phyloP scores from a whole-genome alignment of 2,329 filamentous ascomycete species.

The Cytospora chrysosperma region DNA sequence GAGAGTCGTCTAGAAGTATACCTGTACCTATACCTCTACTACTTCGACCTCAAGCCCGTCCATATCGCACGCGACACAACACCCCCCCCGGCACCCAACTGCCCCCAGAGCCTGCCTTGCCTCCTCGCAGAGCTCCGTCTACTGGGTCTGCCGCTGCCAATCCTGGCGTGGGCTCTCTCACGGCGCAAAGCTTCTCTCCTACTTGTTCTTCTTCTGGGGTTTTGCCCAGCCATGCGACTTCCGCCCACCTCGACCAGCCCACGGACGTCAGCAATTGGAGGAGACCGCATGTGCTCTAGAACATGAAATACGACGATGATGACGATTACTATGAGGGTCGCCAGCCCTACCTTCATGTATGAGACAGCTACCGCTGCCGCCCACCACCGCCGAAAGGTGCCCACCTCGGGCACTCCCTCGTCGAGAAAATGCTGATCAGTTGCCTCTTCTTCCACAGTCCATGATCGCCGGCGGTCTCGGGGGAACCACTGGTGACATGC shows the following conservation, averaged over 20 bases:
- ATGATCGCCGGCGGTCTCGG: conserved; percentile 95
- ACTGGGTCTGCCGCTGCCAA: background rate
- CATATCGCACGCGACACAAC: conserved; percentile 17
- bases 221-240: conserved; percentile 15
- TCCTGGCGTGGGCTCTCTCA: background rate
- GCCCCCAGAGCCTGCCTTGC: conserved; percentile 3
- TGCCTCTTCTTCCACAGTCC: conserved; percentile 52
- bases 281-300: conserved; percentile 13
- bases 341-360: conserved; percentile 63
- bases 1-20: background rate
- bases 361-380: conserved; percentile 29
- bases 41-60: background rate
- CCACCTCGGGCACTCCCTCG: conserved; percentile 6
- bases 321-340: conserved; percentile 57
- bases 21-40: background rate
- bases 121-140: background rate
- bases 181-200: conserved; percentile 21
- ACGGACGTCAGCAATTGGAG: conserved; percentile 5
- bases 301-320: conserved; percentile 37
- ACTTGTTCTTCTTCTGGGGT: conserved; percentile 4
- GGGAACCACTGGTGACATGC: conserved; percentile 89
- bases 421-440: conserved; percentile 19
- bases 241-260: conserved; percentile 4
- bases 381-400: background rate
- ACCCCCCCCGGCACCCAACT: conserved; percentile 13